Evolutionary conservation across 176 grass and related monocot genomes (phyloP), one percentile per base, ranked within the genome.

Genomic region (Carex myosuroides): DNA sequence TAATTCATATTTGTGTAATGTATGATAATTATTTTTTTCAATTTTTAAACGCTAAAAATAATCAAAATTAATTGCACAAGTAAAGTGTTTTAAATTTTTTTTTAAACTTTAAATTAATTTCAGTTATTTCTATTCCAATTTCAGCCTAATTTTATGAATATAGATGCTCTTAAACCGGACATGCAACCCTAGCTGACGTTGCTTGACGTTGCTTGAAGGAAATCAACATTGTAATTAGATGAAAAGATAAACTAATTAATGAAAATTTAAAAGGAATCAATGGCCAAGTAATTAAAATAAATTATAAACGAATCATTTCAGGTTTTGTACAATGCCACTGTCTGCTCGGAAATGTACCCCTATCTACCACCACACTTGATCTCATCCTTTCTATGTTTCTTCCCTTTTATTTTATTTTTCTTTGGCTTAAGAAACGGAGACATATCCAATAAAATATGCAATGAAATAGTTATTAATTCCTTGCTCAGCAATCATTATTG

Each of bases 351-450:
- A 74, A 74, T 75, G 71, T 75, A 75, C 8, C 71, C 46, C 71
- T 6, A 53, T 50, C 71, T 22, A 53, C 71, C 71, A 42, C 33
- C 66, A 70, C 33, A 2, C 71, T 73, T 52, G 42, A 73, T 48
- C 70, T 73, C 44, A 73, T 50, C 8, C 18, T 14, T 21, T 64
- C 60, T 82, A 24, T 62, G 60, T 66, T 82, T 60, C 37, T 82
- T 82, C 33, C 35, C 12, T 64, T 29, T 26, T 16, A 12, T 14
- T 65, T 41, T 57, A 24, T 32, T 79, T 79, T 79, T 14, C 21
- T 79, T 64, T 82, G 59, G 79, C n/a, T 46, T 48, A 82, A 60
- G 24, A 58, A 61, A 39, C 29, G 32, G 78, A 80, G 78, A 80
- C 78, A 80, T 61, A 80, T 65, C 61, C 39, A 82, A 64, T 60